Evolutionary conservation across 345 rosid species (phyloP), one percentile per base, ranked within the genome.

Genomic region (Lagerstroemia speciosa): DNA sequence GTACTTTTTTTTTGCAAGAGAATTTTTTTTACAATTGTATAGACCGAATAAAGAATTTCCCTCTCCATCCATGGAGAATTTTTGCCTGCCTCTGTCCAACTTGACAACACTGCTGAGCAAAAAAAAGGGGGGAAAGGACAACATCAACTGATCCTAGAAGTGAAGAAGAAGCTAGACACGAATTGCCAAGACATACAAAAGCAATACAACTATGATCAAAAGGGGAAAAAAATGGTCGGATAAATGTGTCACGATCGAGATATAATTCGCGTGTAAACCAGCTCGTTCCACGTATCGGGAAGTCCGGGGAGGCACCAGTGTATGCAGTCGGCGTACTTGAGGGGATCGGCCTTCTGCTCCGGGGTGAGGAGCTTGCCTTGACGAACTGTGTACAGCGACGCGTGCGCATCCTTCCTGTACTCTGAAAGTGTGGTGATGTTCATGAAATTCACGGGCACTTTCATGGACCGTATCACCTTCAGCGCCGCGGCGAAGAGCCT

Each of bases 221-320:
- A n/a, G n/a, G n/a, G n/a, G n/a, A n/a, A 69, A 37, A 27, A 69
- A 60, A 19, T 2, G 32, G n/a, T n/a, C n/a, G n/a, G n/a, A n/a
- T n/a, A n/a, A n/a, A n/a, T n/a, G n/a, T n/a, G 79, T 84, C 77
- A 85, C 36, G 74, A 52, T 34, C 43, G 62, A 32, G 81, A 74
- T 50, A 87, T 69, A 17, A 93, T 86, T 63, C 78, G 83, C 6
- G 93, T 33, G 69, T 84, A 93, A 16, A 93, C 68, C 58, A 93
- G 85, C 76, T 93, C 96, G 17, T 91, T 89, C 99, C 98, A 93
- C 2, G 86, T 84, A 65, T 94, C 99, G 10, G 97, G 99, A 67
- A 94, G 73, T 22, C 99, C 97, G 0, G 96, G 99, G 52, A 94
- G 91, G 68, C 98, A 93, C 99, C 99, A 93, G 32, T 94, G 99